Conservation (phyloP, 2,329 filamentous ascomycete genomes). For the Trichoderma koningiopsis region DNA sequence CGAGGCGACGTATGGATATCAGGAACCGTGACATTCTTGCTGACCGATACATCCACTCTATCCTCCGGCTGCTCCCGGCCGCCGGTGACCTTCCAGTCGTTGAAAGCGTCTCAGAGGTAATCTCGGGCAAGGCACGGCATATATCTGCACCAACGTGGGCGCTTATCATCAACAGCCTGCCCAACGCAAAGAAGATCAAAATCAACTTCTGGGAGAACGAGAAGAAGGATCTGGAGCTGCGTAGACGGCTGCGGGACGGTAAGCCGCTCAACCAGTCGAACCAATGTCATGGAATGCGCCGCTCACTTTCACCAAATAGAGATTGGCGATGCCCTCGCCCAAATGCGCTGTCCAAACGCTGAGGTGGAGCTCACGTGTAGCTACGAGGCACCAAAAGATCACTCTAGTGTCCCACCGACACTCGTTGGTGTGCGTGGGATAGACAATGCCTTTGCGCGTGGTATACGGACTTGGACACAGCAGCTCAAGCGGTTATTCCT, state of each 20-base stretch:
- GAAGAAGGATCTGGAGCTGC: background rate
- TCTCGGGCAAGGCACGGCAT: background rate
- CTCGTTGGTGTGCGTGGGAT: background rate
- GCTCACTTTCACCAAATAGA: background rate
- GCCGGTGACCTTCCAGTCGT: background rate
- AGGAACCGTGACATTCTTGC: background rate
- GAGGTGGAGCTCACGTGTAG: background rate
- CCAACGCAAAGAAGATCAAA: background rate
- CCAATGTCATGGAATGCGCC: background rate
- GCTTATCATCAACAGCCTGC: background rate
- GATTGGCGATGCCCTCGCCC: background rate
- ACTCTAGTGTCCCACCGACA: background rate
- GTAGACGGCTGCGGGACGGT: background rate
- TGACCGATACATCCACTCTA: background rate
- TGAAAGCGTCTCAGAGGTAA: background rate
- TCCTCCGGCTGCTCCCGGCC: background rate
- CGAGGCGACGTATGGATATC: background rate
- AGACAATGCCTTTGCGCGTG: background rate
- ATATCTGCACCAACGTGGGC: background rate
- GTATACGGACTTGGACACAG: background rate
- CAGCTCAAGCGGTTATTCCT: background rate
- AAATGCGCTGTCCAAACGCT: background rate
- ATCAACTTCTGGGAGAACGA: background rate
- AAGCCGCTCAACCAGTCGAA: background rate
- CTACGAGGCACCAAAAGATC: background rate